Percentiles rank a stretch among this genome's conserved stretches.
Conservation (phyloP, 352 stramenopile genomes). For the Pythium vanterpoolii region DNA sequence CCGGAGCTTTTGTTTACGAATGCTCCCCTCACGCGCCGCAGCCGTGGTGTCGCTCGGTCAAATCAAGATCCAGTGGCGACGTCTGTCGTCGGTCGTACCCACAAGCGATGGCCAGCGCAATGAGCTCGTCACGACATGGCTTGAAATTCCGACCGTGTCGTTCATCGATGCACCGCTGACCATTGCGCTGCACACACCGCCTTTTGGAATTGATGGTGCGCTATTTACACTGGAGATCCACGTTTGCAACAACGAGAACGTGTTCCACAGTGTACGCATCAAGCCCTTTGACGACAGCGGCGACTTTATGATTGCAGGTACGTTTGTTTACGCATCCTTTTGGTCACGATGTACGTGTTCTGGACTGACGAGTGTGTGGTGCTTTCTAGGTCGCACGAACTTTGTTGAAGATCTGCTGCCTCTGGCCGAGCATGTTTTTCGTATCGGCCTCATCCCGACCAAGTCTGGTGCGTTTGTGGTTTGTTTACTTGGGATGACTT, state of each 20-base stretch:
- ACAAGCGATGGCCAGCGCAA: conserved; percentile 31
- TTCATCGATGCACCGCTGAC: conserved; percentile 70
- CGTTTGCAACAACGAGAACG: conserved; percentile 71
- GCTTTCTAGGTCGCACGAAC: conserved; percentile 53
- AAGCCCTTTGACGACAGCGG: conserved; percentile 66
- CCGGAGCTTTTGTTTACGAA: conserved; percentile 55
- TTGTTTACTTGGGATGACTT: neutral
- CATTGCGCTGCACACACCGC: conserved; percentile 57
- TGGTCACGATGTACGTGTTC: neutral
- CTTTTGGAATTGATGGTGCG: conserved; percentile 68
- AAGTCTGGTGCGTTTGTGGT: conserved; percentile 54
- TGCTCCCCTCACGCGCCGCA: conserved; percentile 41
- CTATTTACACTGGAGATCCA: conserved; percentile 53
- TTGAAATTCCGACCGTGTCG: conserved; percentile 60
- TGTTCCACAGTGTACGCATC: conserved; percentile 65
- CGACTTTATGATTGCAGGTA: conserved; percentile 76
- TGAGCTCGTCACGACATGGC: conserved; percentile 58
- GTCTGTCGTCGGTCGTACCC: conserved; percentile 48
- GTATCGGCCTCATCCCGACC: conserved; percentile 63
- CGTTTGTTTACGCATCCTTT: neutral
- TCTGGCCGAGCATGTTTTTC: conserved; percentile 59
- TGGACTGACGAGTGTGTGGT: neutral
- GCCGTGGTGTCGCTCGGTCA: conserved; percentile 51
- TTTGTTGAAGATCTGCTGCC: conserved; percentile 71
- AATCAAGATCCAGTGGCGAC: conserved; percentile 59